Evolutionary conservation across 495 filamentous ascomycete genomes (phyloP).

Genomic region (Penicillium simplicissimum): DNA sequence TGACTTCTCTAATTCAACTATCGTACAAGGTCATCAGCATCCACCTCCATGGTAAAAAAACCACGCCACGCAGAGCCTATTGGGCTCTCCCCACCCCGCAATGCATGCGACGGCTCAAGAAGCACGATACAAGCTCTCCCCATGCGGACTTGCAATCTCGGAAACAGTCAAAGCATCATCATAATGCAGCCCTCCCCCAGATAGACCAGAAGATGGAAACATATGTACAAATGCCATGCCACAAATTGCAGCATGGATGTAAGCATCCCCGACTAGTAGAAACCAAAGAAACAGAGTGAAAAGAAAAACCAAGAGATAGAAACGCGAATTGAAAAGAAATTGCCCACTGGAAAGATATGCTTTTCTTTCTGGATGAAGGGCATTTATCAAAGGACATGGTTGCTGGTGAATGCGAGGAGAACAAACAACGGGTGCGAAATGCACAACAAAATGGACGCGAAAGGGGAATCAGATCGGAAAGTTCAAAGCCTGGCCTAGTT

Average conservation of each 20-base stretch:
- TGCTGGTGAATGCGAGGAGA: conserved; percentile 6
- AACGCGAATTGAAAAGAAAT: conserved; percentile 1
- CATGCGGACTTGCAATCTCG: neutral
- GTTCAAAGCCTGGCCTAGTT: conserved; percentile 19
- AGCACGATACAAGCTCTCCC: conserved; percentile 8
- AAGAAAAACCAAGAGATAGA: conserved; percentile 2
- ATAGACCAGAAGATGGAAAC: conserved; percentile 24
- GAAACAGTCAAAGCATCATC: conserved; percentile 14
- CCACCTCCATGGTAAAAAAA: conserved; percentile 17
- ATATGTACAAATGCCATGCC: conserved; percentile 30
- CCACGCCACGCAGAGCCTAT: conserved; percentile 10
- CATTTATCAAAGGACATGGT: conserved; percentile 7
- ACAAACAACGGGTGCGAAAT: conserved; percentile 1
- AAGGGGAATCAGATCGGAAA: conserved; percentile 19
- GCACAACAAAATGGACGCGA: conserved; percentile 8
- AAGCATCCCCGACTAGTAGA: conserved; percentile 18
- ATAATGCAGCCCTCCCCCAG: conserved; percentile 22
- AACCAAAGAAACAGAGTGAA: neutral
- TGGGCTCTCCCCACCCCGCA: conserved; percentile 5
- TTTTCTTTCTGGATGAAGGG: neutral
- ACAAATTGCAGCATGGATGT: conserved; percentile 12
- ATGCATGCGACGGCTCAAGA: conserved; percentile 19
- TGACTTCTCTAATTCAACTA: conserved; percentile 21
- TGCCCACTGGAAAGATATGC: neutral
- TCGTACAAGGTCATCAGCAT: conserved; percentile 24